Evolutionary conservation across 371 early-diverging fungal genomes (phyloP).

Genomic region (Smittium culicis): DNA sequence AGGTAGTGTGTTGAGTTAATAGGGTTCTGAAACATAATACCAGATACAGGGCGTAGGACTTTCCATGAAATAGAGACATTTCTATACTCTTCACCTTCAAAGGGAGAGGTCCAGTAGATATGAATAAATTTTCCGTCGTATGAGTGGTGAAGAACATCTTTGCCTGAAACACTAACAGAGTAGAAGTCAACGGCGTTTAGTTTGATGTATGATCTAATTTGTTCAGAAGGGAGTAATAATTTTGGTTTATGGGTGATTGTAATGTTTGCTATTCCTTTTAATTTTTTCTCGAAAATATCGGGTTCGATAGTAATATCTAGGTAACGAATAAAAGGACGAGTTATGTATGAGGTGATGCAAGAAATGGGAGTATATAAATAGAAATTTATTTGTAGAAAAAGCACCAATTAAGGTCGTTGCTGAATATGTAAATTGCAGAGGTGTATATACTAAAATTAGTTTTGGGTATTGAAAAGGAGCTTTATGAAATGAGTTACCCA

Average conservation of each 20-base stretch:
- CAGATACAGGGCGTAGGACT: slow-evolving; percentile 1
- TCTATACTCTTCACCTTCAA: slow-evolving; percentile 4
- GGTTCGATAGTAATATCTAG: slow-evolving; percentile 5
- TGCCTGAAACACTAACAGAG: slow-evolving; percentile 5
- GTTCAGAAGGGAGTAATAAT: not conserved
- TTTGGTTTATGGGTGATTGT: not conserved
- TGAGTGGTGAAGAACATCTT: not conserved
- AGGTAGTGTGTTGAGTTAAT: not conserved
- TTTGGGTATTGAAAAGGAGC: too few relatives aligned
- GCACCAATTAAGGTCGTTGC: too few relatives aligned
- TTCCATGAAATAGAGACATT: slow-evolving; percentile 2
- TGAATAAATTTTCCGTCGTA: slow-evolving; percentile 7
- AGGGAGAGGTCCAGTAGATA: not conserved
- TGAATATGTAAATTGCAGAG: too few relatives aligned
- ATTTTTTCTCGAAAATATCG: not conserved
- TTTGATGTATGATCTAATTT: not conserved
- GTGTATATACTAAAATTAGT: too few relatives aligned
- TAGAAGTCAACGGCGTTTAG: slow-evolving; percentile 9
- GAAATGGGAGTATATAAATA: not conserved
- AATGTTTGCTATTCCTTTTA: not conserved
- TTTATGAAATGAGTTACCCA: not conserved
- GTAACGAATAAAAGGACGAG: not conserved
- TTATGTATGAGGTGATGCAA: not conserved
- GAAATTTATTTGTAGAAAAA: too few relatives aligned
- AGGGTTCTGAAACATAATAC: slow-evolving; percentile 2